Evolutionary conservation across 345 rosid species (phyloP).

Genomic region (Garcia nutans): DNA sequence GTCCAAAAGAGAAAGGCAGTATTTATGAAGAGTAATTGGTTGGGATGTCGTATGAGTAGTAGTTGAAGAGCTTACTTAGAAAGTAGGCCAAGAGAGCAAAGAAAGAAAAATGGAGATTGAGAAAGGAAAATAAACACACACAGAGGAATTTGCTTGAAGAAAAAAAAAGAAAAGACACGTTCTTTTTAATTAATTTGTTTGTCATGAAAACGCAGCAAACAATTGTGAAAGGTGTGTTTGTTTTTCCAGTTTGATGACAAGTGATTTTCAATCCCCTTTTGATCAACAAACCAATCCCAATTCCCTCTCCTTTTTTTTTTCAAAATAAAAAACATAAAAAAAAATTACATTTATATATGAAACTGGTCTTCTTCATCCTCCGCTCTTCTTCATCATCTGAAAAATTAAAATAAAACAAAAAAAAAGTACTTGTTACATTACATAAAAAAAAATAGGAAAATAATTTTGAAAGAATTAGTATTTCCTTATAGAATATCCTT

Average conservation of each 20-base stretch:
- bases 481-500: too few species aligned
- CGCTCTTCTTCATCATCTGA: too few species aligned
- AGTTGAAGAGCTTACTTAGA: conserved; percentile 74
- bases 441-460: too few species aligned
- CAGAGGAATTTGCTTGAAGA: conserved; percentile 68
- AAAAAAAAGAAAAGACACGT: conserved; percentile 41
- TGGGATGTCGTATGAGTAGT: conserved; percentile 67
- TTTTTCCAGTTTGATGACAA: conserved; percentile 46
- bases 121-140: conserved; percentile 35
- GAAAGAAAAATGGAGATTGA: conserved; percentile 28
- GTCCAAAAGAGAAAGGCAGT: conserved; percentile 21
- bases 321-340: too few species aligned
- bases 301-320: not conserved
- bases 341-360: too few species aligned
- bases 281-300: not conserved
- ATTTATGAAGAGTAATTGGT: conserved; percentile 45
- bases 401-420: too few species aligned
- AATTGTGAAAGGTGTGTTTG: conserved; percentile 42
- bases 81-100: conserved; percentile 34
- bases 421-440: too few species aligned
- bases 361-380: too few species aligned
- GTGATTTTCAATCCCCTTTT: conserved; percentile 33
- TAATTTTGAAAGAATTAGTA: too few species aligned
- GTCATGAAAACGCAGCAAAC: conserved; percentile 11
- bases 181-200: not conserved